phyloP scores from a whole-genome alignment of 192 early-diverging fungal species.

The Paraglomus brasilianum region DNA sequence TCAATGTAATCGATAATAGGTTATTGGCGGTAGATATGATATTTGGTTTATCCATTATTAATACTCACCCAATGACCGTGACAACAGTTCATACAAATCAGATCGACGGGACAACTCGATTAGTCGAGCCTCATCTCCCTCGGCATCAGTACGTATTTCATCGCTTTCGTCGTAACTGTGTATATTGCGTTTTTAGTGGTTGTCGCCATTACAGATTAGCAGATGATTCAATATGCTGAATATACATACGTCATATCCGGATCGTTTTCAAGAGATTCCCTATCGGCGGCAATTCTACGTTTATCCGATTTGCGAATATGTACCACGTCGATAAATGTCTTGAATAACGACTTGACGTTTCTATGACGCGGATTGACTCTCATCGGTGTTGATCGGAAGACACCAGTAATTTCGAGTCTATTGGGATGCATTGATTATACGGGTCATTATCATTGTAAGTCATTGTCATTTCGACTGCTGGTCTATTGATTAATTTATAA shows the following conservation, averaged over 20 bases:
- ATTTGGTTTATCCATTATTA: background rate
- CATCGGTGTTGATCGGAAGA: conserved; percentile 92
- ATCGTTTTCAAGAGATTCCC: conserved; percentile 21
- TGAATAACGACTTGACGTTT: conserved; percentile 86
- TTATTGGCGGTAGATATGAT: too few species aligned
- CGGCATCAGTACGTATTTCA: conserved; percentile 40
- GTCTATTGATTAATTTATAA: too few species aligned
- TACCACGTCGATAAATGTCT: conserved; percentile 94
- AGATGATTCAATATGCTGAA: conserved; percentile 31
- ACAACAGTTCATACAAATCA: conserved; percentile 78
- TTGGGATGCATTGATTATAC: background rate
- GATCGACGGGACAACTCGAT: conserved; percentile 57
- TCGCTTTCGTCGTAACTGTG: conserved; percentile 52
- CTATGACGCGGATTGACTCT: conserved; percentile 85
- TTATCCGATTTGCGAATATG: conserved; percentile 83
- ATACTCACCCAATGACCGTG: conserved; percentile 69
- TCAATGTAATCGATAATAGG: background rate
- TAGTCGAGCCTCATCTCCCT: conserved; percentile 33
- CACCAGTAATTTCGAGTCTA: conserved; percentile 89
- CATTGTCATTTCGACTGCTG: too few species aligned
- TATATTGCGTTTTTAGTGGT: conserved; percentile 36
- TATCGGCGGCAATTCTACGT: conserved; percentile 64
- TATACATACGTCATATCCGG: conserved; percentile 23
- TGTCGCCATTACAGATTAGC: conserved; percentile 37
- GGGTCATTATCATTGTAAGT: too few species aligned